Evolutionary conservation across 2,329 filamentous ascomycete species (phyloP).

Genomic region (Cercospora zeae-maydis): DNA sequence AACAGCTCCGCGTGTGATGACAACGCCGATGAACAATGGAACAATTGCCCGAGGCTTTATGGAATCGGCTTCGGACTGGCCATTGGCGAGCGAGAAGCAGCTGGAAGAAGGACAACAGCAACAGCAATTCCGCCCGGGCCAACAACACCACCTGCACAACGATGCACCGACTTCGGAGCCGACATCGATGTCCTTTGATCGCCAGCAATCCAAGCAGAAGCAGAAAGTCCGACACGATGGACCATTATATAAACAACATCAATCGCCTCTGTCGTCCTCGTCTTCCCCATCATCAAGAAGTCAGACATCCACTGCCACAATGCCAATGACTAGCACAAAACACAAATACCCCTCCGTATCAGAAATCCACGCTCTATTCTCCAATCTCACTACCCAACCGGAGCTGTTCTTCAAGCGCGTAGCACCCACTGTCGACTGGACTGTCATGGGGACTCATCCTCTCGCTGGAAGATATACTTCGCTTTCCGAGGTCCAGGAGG

Average conservation of each 20-base stretch:
- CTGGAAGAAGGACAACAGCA: background rate
- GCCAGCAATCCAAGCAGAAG: background rate
- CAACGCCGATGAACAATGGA: background rate
- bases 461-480: slow-evolving; percentile 18
- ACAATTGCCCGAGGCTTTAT: background rate
- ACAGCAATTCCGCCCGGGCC: background rate
- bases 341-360: slow-evolving; percentile 1
- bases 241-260: background rate
- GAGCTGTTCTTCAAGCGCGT: slow-evolving; percentile 17
- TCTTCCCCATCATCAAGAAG: background rate
- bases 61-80: slow-evolving; percentile 3
- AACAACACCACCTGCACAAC: background rate
- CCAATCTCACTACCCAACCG: slow-evolving; percentile 12
- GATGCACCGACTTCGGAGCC: background rate
- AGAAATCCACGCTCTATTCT: slow-evolving; percentile 17
- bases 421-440: slow-evolving; percentile 22
- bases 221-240: slow-evolving; percentile 4
- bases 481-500: slow-evolving; percentile 14
- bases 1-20: background rate
- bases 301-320: background rate
- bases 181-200: background rate
- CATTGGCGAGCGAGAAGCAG: slow-evolving; percentile 1
- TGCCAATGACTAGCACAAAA: background rate
- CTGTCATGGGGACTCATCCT: slow-evolving; percentile 23
- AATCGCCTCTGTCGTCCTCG: background rate